phyloP scores from a whole-genome alignment of 345 rosid genomes.

The Euclidium syriacum region DNA sequence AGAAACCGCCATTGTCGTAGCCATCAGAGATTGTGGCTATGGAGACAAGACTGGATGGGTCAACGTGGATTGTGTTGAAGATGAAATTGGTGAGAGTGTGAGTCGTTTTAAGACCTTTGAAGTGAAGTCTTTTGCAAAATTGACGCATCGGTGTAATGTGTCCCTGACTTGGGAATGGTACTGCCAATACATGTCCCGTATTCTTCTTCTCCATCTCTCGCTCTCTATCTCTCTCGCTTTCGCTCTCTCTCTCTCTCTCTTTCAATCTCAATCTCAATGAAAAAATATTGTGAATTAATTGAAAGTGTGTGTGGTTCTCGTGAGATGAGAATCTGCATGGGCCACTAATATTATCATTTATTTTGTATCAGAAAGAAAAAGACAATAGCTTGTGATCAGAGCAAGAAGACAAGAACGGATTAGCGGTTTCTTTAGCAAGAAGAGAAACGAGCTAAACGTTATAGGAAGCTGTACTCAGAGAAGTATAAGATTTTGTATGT shows the following conservation, averaged over 20 bases:
- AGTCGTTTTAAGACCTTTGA: conserved; percentile 45
- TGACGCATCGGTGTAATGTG: conserved; percentile 53
- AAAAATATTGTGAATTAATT: not conserved
- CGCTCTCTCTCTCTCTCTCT: not conserved
- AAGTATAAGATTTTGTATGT: no score
- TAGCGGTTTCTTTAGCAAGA: not conserved
- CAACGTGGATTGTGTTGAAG: conserved; percentile 26
- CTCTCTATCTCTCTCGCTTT: not conserved
- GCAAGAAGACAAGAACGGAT: not conserved
- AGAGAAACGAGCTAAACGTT: not conserved
- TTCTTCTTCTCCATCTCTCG: conserved; percentile 21
- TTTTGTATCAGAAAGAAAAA: no score
- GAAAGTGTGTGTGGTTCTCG: not conserved
- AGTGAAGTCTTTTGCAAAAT: conserved; percentile 46
- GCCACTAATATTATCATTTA: no score
- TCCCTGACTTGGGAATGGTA: conserved; percentile 42
- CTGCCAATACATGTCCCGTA: conserved; percentile 31
- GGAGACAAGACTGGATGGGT: conserved; percentile 1
- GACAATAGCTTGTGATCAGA: conserved; percentile 1
- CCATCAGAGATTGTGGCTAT: conserved; percentile 14
- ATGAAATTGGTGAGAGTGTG: conserved; percentile 32
- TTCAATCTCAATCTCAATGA: not conserved
- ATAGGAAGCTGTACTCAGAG: not conserved
- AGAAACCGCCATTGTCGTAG: conserved; percentile 18
- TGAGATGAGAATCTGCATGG: no score